phyloP scores from a whole-genome alignment of 768 basidiomycete genomes.

The Albatrellus ellisii region DNA sequence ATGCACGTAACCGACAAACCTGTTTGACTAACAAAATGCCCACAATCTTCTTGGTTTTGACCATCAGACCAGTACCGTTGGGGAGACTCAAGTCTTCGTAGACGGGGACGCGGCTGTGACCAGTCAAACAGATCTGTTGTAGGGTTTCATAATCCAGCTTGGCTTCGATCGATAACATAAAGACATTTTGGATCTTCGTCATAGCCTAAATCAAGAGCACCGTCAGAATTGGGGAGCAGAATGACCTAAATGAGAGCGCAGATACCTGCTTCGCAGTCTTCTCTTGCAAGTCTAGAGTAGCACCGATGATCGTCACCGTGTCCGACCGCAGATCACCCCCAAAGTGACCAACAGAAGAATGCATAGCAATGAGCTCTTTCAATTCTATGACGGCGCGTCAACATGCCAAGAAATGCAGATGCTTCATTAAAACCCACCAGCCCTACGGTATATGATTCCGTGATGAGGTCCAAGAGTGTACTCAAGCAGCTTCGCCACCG shows the following conservation, averaged over 20 bases:
- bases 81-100: conserved; percentile 15
- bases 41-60: conserved; percentile 67
- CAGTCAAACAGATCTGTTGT: conserved; percentile 11
- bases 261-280: conserved; percentile 52
- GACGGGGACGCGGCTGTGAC: conserved; percentile 15
- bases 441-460: conserved; percentile 82
- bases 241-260: background rate
- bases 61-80: conserved; percentile 17
- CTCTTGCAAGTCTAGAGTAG: conserved; percentile 79
- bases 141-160: conserved; percentile 72
- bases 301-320: conserved; percentile 83
- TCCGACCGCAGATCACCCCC: conserved; percentile 82
- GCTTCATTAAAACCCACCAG: conserved; percentile 17
- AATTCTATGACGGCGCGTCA: conserved; percentile 28
- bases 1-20: conserved; percentile 15
- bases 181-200: conserved; percentile 69
- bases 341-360: conserved; percentile 53
- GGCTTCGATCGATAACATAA: conserved; percentile 82
- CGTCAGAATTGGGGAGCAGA: background rate
- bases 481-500: conserved; percentile 74
- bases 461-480: conserved; percentile 71
- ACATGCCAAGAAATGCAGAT: background rate
- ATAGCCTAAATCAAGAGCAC: conserved; percentile 36
- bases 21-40: conserved; percentile 85
- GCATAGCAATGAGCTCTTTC: conserved; percentile 86